Conservation (phyloP, 805 yeast genomes). For the Yamadazyma ubonensis region DNA sequence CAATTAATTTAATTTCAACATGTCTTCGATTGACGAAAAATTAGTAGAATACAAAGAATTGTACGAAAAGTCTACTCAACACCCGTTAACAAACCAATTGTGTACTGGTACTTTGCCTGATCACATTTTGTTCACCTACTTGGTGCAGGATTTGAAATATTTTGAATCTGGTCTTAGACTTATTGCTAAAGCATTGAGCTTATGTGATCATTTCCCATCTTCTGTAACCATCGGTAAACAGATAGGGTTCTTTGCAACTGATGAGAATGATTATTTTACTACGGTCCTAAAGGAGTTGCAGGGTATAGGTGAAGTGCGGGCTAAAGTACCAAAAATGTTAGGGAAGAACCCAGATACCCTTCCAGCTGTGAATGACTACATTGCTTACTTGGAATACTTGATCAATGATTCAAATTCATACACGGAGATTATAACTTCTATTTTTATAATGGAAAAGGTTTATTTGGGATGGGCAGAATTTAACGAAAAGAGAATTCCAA, state of each 20-base stretch:
- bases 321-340: constrained; percentile 21
- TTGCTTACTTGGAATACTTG: constrained; percentile 32
- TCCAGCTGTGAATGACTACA: constrained; percentile 38
- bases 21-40: constrained; percentile 5
- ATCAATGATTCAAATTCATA: constrained; percentile 29
- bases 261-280: constrained; percentile 49
- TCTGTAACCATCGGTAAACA: constrained; percentile 47
- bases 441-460: constrained; percentile 49
- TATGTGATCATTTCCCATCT: constrained; percentile 39
- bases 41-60: constrained; percentile 14
- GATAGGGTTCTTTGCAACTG: constrained; percentile 48
- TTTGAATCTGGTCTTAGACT: constrained; percentile 44
- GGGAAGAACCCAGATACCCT: constrained; percentile 19
- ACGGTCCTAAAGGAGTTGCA: constrained; percentile 24
- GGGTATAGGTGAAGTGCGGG: constrained; percentile 18
- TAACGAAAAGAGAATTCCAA: constrained; percentile 20
- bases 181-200: constrained; percentile 44
- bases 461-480: constrained; percentile 54
- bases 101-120: constrained; percentile 47
- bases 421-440: constrained; percentile 41
- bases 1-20: no score
- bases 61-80: constrained; percentile 33
- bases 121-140: constrained; percentile 41
- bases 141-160: constrained; percentile 49
- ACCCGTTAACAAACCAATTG: constrained; percentile 43